Evolutionary conservation across 495 filamentous ascomycete genomes (phyloP).

Genomic region (Annulohypoxylon nitens): DNA sequence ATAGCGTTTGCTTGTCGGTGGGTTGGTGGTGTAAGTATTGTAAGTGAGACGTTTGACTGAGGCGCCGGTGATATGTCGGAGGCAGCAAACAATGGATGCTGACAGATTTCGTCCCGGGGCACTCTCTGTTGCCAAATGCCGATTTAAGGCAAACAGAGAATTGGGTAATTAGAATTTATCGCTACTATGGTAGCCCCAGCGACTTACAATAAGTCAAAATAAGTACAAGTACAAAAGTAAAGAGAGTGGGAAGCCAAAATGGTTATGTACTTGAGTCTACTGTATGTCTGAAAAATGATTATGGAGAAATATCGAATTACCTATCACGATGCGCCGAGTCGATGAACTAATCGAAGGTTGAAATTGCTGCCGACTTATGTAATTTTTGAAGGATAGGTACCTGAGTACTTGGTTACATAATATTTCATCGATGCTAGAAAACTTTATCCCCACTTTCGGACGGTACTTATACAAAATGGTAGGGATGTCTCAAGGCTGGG

Average conservation of each 20-base stretch:
- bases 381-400: neutral
- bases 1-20: slow-evolving; percentile 30
- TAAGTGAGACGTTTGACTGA: slow-evolving; percentile 33
- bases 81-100: slow-evolving; percentile 26
- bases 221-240: slow-evolving; percentile 1
- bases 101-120: neutral
- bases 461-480: slow-evolving; percentile 2
- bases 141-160: neutral
- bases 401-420: slow-evolving; percentile 8
- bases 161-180: slow-evolving; percentile 22
- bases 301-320: slow-evolving; percentile 7
- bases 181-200: neutral
- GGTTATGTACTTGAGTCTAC: slow-evolving; percentile 1
- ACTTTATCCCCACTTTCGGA: neutral
- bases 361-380: slow-evolving; percentile 4
- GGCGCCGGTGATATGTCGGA: slow-evolving; percentile 14
- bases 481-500: neutral
- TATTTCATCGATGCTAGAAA: neutral
- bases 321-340: slow-evolving; percentile 20
- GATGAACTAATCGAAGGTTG: slow-evolving; percentile 10
- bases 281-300: neutral
- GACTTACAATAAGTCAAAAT: neutral
- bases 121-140: neutral
- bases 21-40: neutral
- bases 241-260: slow-evolving; percentile 4